Evolutionary conservation across 139 green algal genomes (phyloP).

Genomic region (Chlorella sp.): DNA sequence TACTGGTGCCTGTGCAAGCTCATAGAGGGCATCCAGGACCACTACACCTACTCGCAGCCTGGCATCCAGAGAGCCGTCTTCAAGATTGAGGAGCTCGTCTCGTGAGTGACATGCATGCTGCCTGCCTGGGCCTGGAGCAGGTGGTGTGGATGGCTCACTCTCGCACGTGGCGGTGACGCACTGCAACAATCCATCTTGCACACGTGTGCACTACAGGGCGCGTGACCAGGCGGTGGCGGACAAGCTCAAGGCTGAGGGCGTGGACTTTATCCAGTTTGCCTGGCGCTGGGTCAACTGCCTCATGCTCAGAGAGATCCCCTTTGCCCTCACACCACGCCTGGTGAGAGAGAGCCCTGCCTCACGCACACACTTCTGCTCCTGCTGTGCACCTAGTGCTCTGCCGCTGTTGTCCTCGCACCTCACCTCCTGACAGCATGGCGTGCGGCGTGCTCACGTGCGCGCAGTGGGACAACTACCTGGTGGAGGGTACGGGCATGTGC

Average conservation of each 20-base stretch:
- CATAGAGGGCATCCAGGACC: slow-evolving; percentile 88
- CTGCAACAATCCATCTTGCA: not conserved
- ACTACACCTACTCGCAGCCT: slow-evolving; percentile 96
- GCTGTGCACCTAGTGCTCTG: too few relatives aligned
- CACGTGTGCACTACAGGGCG: not conserved
- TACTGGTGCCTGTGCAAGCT: slow-evolving; percentile 96
- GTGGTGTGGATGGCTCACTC: not conserved
- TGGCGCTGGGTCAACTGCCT: slow-evolving; percentile 99
- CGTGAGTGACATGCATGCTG: slow-evolving; percentile 26
- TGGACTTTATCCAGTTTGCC: slow-evolving; percentile 97
- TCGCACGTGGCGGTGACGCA: too few relatives aligned
- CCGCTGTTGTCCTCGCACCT: too few relatives aligned
- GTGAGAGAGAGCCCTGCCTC: too few relatives aligned
- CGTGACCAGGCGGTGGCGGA: not conserved
- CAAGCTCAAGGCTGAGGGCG: slow-evolving; percentile 63
- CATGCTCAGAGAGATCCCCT: slow-evolving; percentile 67
- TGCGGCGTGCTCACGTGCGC: not conserved
- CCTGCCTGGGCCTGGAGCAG: not conserved
- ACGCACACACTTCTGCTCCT: too few relatives aligned
- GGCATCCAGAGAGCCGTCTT: slow-evolving; percentile 94
- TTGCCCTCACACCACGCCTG: slow-evolving; percentile 13
- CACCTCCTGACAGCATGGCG: too few relatives aligned
- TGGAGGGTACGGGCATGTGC: slow-evolving; percentile 60
- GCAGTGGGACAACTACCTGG: slow-evolving; percentile 94
- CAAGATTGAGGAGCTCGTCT: slow-evolving; percentile 75